Conservation (phyloP, 208 protist species). For the Wallacemonas sp. region DNA sequence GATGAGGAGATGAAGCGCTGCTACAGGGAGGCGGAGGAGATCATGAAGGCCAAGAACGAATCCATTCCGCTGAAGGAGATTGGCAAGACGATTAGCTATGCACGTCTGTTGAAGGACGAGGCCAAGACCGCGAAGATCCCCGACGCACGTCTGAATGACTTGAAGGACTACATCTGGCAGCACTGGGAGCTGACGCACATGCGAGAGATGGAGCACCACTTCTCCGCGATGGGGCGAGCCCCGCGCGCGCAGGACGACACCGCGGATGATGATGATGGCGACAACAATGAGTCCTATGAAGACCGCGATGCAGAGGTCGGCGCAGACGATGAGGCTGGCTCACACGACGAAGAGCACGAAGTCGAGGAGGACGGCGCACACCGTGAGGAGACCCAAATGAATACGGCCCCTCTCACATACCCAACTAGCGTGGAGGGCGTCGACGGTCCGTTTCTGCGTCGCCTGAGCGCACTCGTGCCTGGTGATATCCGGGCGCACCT, state of each 20-base stretch:
- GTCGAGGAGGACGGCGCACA: not conserved
- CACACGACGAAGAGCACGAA: not conserved
- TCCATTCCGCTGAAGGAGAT: constrained; percentile 10
- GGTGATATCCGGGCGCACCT: constrained; percentile 25
- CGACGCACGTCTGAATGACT: constrained; percentile 7
- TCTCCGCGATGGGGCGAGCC: too few relatives aligned
- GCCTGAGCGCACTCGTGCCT: constrained; percentile 21
- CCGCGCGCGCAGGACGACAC: too few relatives aligned
- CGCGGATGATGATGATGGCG: too few relatives aligned
- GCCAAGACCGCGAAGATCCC: constrained; percentile 27
- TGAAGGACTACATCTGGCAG: constrained; percentile 24
- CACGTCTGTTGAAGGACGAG: constrained; percentile 23
- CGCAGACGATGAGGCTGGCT: not conserved
- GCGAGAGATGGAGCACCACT: constrained; percentile 19
- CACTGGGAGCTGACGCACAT: constrained; percentile 37
- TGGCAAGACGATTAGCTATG: constrained; percentile 33
- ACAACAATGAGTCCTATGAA: too few relatives aligned
- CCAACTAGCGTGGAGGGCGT: not conserved
- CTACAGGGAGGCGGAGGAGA: constrained; percentile 21
- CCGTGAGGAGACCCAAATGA: not conserved
- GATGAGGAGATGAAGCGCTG: constrained; percentile 33
- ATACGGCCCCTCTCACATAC: not conserved
- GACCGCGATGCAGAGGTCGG: too few relatives aligned
- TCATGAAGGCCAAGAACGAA: not conserved
- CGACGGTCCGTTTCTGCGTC: constrained; percentile 19